A percentile compares a stretch with the other conserved stretches of the same genome.
Evolutionary conservation across 2,329 filamentous ascomycete genomes (phyloP).

Genomic region (Camptophora hylomeconis): DNA sequence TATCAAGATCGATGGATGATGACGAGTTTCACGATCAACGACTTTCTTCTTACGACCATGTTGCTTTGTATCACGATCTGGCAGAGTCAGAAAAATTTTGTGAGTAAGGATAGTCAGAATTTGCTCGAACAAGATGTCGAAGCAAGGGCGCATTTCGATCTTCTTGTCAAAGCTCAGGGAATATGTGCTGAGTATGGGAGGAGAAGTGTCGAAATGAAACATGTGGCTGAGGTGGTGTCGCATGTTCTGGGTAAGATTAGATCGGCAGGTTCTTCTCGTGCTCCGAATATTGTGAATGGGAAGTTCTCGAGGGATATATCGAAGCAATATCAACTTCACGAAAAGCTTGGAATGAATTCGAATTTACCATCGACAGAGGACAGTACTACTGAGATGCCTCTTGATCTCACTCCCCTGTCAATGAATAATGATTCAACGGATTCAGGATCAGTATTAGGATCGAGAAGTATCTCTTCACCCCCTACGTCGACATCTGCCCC

Average conservation of each 20-base stretch:
- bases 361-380: conserved; percentile 1
- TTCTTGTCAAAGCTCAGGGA: conserved; percentile 1
- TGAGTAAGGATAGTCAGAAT: no score
- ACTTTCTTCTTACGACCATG: conserved; percentile 50
- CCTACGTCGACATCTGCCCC: no score
- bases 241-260: conserved; percentile 1
- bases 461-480: no score
- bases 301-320: neutral
- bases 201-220: conserved; percentile 3
- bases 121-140: no score
- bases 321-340: neutral
- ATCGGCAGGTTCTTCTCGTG: neutral
- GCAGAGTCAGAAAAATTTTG: no score
- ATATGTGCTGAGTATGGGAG: conserved; percentile 2
- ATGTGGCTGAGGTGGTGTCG: conserved; percentile 1
- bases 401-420: no score
- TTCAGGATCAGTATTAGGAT: no score
- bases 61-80: conserved; percentile 39
- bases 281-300: neutral
- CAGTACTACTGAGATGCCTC: neutral
- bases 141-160: neutral
- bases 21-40: conserved; percentile 44
- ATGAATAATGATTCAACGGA: conserved; percentile 62
- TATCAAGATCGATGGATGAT: conserved; percentile 44
- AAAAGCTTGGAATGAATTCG: conserved; percentile 2